Evolutionary conservation across 2,329 filamentous ascomycete species (phyloP), one percentile per base, ranked within the genome.

Genomic region (Hawksworthiomyces lignivorus): DNA sequence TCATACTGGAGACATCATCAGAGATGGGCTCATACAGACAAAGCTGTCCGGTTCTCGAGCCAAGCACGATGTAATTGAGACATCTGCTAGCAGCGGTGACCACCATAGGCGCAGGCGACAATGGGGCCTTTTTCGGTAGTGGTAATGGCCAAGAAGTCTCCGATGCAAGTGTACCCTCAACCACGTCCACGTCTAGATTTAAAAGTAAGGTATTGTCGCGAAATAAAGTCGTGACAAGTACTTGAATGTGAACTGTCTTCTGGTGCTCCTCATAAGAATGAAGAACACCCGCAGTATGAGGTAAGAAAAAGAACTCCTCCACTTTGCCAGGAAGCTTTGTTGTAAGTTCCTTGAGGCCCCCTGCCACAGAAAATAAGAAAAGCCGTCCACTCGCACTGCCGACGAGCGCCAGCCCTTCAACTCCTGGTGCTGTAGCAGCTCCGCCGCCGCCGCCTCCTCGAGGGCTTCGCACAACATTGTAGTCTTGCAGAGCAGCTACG

Each of bases 41-140:
- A 5, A 80, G 51, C 26, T 60, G 66, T 3, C 76, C 76, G 30
- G 67, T 67, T 1, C 75, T 64, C 0, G 73, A 76, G 10, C 77
- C 77, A 4, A 80, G 58, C 29, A 78, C 52, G 12, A 80, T 56
- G n/a, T 64, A 54, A 15, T 36, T 41, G 5, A 22, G 7, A 26
- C 45, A 51, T 4, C 44, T 37, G 26, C 39, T 36, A 12, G 45
- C 48, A 3, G 46, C 43, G 3, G 50, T 47, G 6, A 50, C 35
- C 26, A 39, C 28, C 27, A 43, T 41, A 15, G 41, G 15, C 2
- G 41, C 29, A 5, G 35, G 26, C 8, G 46, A 44, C 3, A 35
- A 19, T 2, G 45, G 35, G 2, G 40, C 32, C 10, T 42, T 43
- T 5, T 31, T 43, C 6, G 39, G 41, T 8, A 48, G 15, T 7